phyloP scores from a whole-genome alignment of 2,329 filamentous ascomycete species.

The Trichoderma endophyticum region DNA sequence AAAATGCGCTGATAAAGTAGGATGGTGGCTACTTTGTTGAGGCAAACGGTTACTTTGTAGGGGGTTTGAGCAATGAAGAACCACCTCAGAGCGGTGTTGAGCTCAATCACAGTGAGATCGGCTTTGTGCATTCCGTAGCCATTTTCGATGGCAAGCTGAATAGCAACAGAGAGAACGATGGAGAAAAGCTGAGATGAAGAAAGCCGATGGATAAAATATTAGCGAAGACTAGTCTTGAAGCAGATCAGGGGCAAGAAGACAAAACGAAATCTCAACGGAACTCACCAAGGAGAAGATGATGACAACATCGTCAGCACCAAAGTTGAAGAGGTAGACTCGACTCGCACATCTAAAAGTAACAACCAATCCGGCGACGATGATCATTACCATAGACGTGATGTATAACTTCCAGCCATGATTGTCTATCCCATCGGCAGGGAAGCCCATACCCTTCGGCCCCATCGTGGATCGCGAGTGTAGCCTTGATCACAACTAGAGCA shows the following conservation, averaged over 20 bases:
- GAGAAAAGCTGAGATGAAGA: background rate
- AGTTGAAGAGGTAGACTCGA: conserved; percentile 31
- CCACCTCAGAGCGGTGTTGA: conserved; percentile 29
- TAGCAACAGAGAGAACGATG: conserved; percentile 8
- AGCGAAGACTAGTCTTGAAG: background rate
- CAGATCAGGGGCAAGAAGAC: no score
- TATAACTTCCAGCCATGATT: conserved; percentile 36
- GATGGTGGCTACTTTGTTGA: conserved; percentile 50
- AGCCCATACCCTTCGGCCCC: conserved; percentile 24
- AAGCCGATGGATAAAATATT: background rate
- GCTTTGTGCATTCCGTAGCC: conserved; percentile 40
- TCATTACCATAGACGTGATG: conserved; percentile 34
- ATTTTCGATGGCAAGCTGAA: conserved; percentile 31
- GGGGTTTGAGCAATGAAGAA: conserved; percentile 48
- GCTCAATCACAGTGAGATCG: conserved; percentile 31
- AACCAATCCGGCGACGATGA: conserved; percentile 35
- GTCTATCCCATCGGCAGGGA: conserved; percentile 33
- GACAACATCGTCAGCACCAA: conserved; percentile 39
- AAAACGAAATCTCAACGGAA: background rate
- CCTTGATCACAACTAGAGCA: background rate
- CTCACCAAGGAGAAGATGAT: conserved; percentile 37
- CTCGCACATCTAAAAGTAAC: conserved; percentile 35
- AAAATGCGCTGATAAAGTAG: conserved; percentile 51
- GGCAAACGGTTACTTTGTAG: conserved; percentile 49
- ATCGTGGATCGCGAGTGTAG: background rate